Conservation (phyloP, 768 basidiomycete species). For the Mycena leptocephala region DNA sequence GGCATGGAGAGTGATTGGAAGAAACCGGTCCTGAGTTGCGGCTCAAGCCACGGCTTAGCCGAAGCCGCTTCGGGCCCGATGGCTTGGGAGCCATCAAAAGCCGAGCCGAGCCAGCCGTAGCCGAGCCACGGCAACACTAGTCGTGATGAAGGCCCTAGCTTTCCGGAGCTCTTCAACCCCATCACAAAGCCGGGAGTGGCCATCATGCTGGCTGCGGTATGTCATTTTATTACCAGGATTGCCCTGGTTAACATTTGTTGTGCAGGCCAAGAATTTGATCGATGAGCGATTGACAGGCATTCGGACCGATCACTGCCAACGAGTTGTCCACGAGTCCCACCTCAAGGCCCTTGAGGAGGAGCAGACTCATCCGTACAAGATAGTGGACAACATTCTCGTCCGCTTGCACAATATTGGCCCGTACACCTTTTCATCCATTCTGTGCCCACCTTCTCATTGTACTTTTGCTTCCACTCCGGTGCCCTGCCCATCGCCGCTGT, state of each 20-base stretch:
- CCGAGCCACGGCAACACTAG: too few species aligned
- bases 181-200: constrained; percentile 9
- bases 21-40: too few species aligned
- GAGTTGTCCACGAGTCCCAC: constrained; percentile 5
- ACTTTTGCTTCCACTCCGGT: constrained; percentile 9
- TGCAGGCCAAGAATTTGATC: background rate
- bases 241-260: too few species aligned
- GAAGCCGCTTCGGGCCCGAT: too few species aligned
- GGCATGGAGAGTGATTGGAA: too few species aligned
- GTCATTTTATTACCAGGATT: too few species aligned
- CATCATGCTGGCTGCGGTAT: too few species aligned
- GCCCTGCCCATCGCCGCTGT: background rate
- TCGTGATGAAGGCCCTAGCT: constrained; percentile 31
- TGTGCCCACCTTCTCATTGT: background rate
- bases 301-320: background rate
- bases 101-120: too few species aligned
- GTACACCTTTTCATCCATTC: background rate
- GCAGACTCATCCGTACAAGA: background rate
- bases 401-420: constrained; percentile 7
- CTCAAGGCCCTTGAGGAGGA: background rate
- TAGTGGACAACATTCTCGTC: background rate
- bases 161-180: constrained; percentile 36
- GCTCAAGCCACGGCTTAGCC: too few species aligned
- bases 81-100: too few species aligned
- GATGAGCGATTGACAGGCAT: background rate